Evolutionary conservation across 176 grass and related monocot species (phyloP), one percentile per base, ranked within the genome.

Genomic region (Juncus inflexus): DNA sequence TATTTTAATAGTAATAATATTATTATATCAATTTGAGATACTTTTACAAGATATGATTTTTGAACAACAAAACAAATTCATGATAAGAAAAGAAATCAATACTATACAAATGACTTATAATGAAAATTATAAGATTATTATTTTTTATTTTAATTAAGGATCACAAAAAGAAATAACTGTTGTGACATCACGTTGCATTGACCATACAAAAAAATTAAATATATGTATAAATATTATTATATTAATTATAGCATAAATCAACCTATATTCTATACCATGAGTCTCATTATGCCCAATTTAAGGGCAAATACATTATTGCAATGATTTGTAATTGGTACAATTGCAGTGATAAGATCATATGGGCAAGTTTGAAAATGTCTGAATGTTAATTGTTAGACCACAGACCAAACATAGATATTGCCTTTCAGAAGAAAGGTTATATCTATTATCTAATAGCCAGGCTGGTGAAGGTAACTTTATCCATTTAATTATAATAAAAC

Each of bases 401-500:
- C 7, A 47, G 2, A 47, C 43, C 43, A 47, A 47, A 40, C 14
- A 66, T 66, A 51, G 15, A 47, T 66, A 13, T 47, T 50, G 4
- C 42, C 42, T 66, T 50, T 52, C 19, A 3, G 35, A 12, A 15
- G 28, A 51, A 47, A 51, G 63, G 63, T 66, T 47, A 28, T 36
- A 66, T 66, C 63, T 52, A 15, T 52, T 36, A 66, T 66, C 63
- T 52, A 15, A 52, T 2, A 50, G n/a, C 40, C 43, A 66, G 63
- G 42, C 41, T 66, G 63, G 63, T 47, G 9, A n/a, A 37, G n/a
- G 4, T 37, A 66, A 51, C 15, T 6, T 47, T 47, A 47, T 47
- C 43, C 43, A 47, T 47, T 47, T 47, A 47, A 47, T 47, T 6
- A 47, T 6, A 9, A 47, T 47, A 47, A 47, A 47, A 47, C 9